phyloP scores from a whole-genome alignment of 106 monocot genomes.

The Apostasia ramifera region DNA sequence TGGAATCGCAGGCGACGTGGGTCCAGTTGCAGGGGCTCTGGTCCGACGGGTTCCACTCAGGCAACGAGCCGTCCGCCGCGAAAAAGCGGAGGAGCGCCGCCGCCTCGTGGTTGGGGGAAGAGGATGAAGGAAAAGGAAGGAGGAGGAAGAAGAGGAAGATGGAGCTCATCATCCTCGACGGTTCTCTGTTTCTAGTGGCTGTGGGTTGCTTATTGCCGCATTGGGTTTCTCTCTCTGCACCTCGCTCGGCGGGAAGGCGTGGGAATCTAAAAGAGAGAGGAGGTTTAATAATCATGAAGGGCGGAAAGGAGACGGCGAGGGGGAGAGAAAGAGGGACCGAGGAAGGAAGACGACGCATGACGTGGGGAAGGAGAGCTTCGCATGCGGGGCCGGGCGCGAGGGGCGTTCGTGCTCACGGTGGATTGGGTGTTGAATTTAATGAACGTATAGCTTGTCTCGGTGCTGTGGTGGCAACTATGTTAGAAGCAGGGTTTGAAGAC shows the following conservation, averaged over 20 bases:
- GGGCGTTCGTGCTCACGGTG: too few species aligned
- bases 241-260: neutral
- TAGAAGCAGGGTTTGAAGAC: neutral
- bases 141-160: conserved; percentile 10
- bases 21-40: conserved; percentile 71
- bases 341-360: neutral
- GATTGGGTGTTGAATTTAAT: neutral
- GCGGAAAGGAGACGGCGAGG: neutral
- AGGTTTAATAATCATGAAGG: neutral
- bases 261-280: neutral
- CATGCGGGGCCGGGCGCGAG: too few species aligned
- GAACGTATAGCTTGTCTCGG: neutral
- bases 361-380: neutral
- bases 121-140: neutral
- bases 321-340: neutral
- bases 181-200: neutral
- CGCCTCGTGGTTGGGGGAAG: conserved; percentile 6
- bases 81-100: conserved; percentile 9
- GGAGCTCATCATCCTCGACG: neutral
- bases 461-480: neutral
- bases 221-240: conserved; percentile 4
- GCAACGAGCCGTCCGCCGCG: neutral
- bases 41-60: conserved; percentile 46
- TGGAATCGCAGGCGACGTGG: conserved; percentile 2
- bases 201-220: neutral